Evolutionary conservation across 306 rosid genomes (phyloP), one percentile per base, ranked within the genome.

Genomic region (Casuarina equisetifolia): DNA sequence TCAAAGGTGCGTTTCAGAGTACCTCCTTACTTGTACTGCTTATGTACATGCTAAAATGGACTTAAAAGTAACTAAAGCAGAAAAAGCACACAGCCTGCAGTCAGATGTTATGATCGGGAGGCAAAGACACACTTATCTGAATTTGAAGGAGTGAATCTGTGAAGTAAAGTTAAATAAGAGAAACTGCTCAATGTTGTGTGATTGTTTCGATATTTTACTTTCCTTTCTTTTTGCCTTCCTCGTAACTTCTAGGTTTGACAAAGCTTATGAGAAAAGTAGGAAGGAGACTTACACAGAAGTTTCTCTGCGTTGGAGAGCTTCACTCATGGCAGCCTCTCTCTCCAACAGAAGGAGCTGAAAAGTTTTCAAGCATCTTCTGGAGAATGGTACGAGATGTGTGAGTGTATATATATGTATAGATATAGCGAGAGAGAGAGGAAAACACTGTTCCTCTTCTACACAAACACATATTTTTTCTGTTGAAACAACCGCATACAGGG

Each of bases 291-390:
- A 67, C 71, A 40, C 3, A 32, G 71, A 42, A 15, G 19, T 35
- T 42, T 67, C 35, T 67, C 50, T 67, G 32, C 50, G 40, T 0
- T 42, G 36, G 36, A 49, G n/a, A 67, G 71, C 71, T 17, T 16
- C 50, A 42, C 71, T 67, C 71, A 67, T 67, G 15, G 49, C 48
- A 17, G 35, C 71, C 9, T 17, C 50, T 67, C 50, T 67, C 50
- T 16, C 71, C 1, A 58, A 32, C 13, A 67, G 71, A 67, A 42
- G 17, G 71, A 10, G 36, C 71, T 46, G 9, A 67, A 17, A 67
- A 17, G 10, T 67, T 64, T 42, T 67, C 3, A 17, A 19, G 13
- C 17, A 2, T 40, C 17, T 42, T 42, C 50, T 67, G 50, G 42
- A 67, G 42, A 67, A 42, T 15, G 2, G 13, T 48, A 48, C 15